A percentile compares a stretch with the other conserved stretches of the same genome.
phyloP scores from a whole-genome alignment of 2,329 filamentous ascomycete species.

The Penicillium sp. region DNA sequence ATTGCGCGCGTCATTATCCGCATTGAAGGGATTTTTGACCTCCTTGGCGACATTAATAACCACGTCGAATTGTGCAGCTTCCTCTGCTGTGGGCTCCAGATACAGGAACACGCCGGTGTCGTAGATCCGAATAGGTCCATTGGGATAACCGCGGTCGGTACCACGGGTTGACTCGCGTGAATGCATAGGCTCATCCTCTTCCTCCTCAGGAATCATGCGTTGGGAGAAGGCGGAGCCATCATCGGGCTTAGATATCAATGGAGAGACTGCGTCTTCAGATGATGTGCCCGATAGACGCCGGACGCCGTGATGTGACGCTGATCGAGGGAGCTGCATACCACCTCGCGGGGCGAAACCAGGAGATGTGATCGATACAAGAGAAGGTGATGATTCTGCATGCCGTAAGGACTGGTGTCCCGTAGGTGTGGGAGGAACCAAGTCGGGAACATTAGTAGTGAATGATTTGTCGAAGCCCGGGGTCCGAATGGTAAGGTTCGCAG shows the following conservation, averaged over 20 bases:
- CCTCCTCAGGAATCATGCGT: conserved; percentile 51
- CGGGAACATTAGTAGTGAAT: conserved; percentile 52
- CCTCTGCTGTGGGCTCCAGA: conserved; percentile 63
- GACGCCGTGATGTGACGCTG: conserved; percentile 38
- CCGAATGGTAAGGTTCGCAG: conserved; percentile 63
- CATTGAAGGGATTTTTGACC: conserved; percentile 62
- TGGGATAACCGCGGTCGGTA: conserved; percentile 65
- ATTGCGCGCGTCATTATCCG: conserved; percentile 32
- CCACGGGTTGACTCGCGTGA: conserved; percentile 63
- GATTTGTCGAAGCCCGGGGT: conserved; percentile 57
- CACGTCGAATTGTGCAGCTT: conserved; percentile 64
- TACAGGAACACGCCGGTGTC: conserved; percentile 65
- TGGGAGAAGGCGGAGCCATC: conserved; percentile 30
- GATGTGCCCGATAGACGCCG: conserved; percentile 32
- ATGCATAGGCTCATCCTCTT: conserved; percentile 53
- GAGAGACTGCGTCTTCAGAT: conserved; percentile 37
- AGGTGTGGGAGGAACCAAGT: conserved; percentile 62
- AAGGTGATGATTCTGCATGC: conserved; percentile 66
- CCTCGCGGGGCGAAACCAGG: conserved; percentile 53
- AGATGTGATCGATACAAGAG: conserved; percentile 58
- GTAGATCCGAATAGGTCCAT: conserved; percentile 67
- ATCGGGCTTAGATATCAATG: conserved; percentile 33
- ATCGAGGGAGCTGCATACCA: conserved; percentile 56
- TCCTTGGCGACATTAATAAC: conserved; percentile 69
- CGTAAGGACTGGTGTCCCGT: conserved; percentile 57